Conservation (phyloP, 108 stramenopile species). For the Nitzschia inconspicua region DNA sequence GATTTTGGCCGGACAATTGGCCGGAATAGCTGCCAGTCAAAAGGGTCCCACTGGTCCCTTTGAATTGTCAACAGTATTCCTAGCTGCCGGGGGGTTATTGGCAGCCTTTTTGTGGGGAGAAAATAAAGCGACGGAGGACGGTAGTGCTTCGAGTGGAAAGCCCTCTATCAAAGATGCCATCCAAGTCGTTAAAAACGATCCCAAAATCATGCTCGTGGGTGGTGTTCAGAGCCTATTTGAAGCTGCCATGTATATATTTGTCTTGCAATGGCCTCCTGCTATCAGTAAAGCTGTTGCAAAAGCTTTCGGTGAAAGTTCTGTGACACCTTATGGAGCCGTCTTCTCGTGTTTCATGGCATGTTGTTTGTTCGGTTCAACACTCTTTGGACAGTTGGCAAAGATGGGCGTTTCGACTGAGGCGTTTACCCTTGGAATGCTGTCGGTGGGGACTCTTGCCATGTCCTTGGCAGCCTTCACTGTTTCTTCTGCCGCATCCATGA, state of each 20-base stretch:
- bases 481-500: constrained; percentile 28
- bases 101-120: constrained; percentile 87
- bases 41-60: constrained; percentile 96
- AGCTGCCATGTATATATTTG: constrained; percentile 96
- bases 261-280: constrained; percentile 94
- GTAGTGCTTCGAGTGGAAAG: constrained; percentile 16
- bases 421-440: constrained; percentile 69
- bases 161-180: constrained; percentile 84
- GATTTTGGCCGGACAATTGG: constrained; percentile 91
- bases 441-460: constrained; percentile 83
- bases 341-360: constrained; percentile 96
- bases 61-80: constrained; percentile 89
- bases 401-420: constrained; percentile 69
- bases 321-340: constrained; percentile 83
- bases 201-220: constrained; percentile 90
- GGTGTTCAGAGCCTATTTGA: constrained; percentile 93
- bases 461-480: constrained; percentile 65
- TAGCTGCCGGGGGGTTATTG: constrained; percentile 75
- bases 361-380: constrained; percentile 84
- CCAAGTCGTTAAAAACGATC: constrained; percentile 64
- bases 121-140: constrained; percentile 61
- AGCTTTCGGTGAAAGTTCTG: constrained; percentile 52
- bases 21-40: constrained; percentile 65
- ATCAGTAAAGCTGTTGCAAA: constrained; percentile 60
- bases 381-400: constrained; percentile 71